Evolutionary conservation across 345 rosid genomes (phyloP).

Genomic region (Excoecaria agallocha): DNA sequence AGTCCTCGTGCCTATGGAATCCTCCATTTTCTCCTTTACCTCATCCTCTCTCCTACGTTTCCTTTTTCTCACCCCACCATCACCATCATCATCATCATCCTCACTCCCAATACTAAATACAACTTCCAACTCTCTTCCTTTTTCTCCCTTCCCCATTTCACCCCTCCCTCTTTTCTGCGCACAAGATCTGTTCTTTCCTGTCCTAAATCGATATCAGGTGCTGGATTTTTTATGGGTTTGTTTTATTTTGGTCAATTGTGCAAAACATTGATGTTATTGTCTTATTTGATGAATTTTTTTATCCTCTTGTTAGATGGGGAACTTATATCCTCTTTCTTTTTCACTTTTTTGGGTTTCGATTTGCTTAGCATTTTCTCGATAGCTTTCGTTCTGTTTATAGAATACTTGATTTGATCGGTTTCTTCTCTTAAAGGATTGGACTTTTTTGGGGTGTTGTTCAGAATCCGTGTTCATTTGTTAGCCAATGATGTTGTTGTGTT

Average conservation of each 20-base stretch:
- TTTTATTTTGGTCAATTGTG: background rate
- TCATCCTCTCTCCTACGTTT: conserved; percentile 14
- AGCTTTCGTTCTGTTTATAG: background rate
- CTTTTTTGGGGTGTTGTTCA: background rate
- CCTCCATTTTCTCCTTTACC: conserved; percentile 31
- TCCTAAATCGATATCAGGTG: conserved; percentile 1
- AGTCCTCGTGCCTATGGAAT: conserved; percentile 34
- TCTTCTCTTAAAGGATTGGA: background rate
- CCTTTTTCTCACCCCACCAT: conserved; percentile 12
- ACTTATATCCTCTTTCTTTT: background rate
- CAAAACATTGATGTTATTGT: background rate
- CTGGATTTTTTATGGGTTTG: background rate
- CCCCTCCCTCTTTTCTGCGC: conserved; percentile 9
- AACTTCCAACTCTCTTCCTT: background rate
- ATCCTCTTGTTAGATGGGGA: background rate
- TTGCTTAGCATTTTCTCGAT: background rate
- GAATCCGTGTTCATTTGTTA: background rate
- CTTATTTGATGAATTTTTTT: background rate
- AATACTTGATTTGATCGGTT: background rate
- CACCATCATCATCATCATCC: conserved; percentile 3
- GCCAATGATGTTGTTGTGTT: background rate
- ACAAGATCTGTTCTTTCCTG: background rate
- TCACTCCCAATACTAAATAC: background rate
- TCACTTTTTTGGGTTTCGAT: background rate
- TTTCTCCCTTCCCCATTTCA: conserved; percentile 2